Conservation (phyloP, 2,329 filamentous ascomycete genomes). For the Apiospora pterosperma region DNA sequence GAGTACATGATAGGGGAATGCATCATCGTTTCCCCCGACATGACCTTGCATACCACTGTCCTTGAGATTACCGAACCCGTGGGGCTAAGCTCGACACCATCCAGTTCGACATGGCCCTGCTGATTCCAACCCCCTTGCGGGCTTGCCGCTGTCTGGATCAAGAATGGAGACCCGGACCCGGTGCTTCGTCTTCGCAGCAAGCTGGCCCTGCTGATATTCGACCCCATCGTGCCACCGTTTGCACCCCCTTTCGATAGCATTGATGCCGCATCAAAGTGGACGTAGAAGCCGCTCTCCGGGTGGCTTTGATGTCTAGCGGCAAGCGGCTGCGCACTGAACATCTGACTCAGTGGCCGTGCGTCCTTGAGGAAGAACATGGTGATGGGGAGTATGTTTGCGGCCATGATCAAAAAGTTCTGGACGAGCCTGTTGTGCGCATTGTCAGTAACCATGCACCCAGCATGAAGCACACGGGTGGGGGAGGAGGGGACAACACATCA, state of each 20-base stretch:
- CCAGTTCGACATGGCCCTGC: neutral
- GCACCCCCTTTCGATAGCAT: slow-evolving; percentile 15
- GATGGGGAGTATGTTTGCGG: slow-evolving; percentile 33
- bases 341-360: slow-evolving; percentile 16
- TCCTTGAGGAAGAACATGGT: slow-evolving; percentile 25
- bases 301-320: neutral
- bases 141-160: slow-evolving; percentile 17
- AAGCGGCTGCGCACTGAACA: slow-evolving; percentile 11
- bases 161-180: slow-evolving; percentile 22
- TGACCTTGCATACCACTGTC: neutral
- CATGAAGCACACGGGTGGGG: too few relatives aligned
- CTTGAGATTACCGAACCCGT: neutral
- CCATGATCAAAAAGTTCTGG: slow-evolving; percentile 34
- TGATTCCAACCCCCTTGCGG: neutral
- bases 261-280: slow-evolving; percentile 15
- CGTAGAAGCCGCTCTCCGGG: slow-evolving; percentile 4
- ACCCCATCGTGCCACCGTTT: slow-evolving; percentile 12
- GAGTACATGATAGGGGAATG: too few relatives aligned
- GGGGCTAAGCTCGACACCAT: neutral
- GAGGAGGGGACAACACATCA: neutral
- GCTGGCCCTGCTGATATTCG: slow-evolving; percentile 9
- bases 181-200: slow-evolving; percentile 11
- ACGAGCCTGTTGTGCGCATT: slow-evolving; percentile 22
- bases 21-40: neutral
- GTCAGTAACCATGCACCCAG: neutral